Evolutionary conservation across 768 basidiomycete species (phyloP).

Genomic region (Cystofilobasidium capitatum): DNA sequence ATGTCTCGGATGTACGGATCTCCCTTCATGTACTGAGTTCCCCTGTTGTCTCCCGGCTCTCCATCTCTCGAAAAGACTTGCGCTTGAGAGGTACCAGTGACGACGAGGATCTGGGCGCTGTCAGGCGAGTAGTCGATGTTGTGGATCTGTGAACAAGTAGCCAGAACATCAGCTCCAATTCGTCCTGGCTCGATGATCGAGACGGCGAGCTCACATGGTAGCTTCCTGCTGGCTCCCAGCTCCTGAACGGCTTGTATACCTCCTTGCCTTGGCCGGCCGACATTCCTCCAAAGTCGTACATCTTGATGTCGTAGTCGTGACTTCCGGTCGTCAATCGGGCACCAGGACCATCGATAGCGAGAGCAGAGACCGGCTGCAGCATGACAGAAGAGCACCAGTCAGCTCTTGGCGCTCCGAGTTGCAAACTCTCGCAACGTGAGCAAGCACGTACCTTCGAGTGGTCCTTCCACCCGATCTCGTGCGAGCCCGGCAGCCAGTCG

Average conservation of each 20-base stretch:
- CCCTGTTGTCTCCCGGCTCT: conserved; percentile 49
- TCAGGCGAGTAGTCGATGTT: conserved; percentile 82
- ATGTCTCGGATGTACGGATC: conserved; percentile 98
- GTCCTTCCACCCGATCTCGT: conserved; percentile 86
- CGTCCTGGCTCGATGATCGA: neutral
- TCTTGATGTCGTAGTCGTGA: conserved; percentile 93
- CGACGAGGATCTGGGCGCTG: conserved; percentile 72
- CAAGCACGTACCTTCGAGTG: conserved; percentile 63
- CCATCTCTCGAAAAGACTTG: conserved; percentile 88
- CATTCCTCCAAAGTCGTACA: conserved; percentile 99
- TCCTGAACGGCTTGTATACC: conserved; percentile 78
- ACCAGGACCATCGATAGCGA: conserved; percentile 86
- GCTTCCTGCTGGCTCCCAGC: conserved; percentile 86
- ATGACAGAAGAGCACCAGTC: neutral
- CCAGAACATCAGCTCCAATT: neutral
- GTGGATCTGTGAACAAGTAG: conserved; percentile 55
- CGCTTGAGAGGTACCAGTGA: conserved; percentile 78
- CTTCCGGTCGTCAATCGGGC: conserved; percentile 83
- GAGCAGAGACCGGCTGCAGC: conserved; percentile 70
- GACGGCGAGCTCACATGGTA: conserved; percentile 59
- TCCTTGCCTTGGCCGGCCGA: conserved; percentile 46
- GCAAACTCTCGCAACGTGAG: neutral
- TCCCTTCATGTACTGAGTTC: conserved; percentile 60
- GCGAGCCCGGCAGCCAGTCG: conserved; percentile 71
- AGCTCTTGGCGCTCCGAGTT: neutral